A percentile compares a stretch with the other conserved stretches of the same genome.
These are phyloP conservation scores for Cladorrhinum sp. DNA, from an alignment of 2,329 filamentous ascomycete species.

Conservation along the genomic window DNA sequence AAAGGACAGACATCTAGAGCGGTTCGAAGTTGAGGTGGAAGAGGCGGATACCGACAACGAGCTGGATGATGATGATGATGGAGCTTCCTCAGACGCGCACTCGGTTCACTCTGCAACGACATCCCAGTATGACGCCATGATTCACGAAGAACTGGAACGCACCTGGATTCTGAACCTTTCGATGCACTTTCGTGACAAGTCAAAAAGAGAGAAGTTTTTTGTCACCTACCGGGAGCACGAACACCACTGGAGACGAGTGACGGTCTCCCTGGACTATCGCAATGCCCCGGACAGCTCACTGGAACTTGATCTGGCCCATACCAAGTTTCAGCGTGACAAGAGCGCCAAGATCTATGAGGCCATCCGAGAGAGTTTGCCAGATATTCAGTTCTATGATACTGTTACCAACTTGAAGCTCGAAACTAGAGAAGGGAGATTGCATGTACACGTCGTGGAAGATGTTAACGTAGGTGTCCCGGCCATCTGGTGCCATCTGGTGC, in stretches of 20 bases:
- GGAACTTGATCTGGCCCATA: conserved; percentile 74
- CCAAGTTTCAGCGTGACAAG: conserved; percentile 87
- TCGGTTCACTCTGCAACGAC: conserved; percentile 50
- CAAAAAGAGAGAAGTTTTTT: conserved; percentile 95
- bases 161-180: conserved; percentile 96
- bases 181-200: conserved; percentile 95
- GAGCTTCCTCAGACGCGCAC: conserved; percentile 33
- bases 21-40: conserved; percentile 10
- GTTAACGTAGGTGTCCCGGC: conserved; percentile 58
- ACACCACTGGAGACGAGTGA: conserved; percentile 80
- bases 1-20: conserved; percentile 20
- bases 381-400: conserved; percentile 93
- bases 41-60: conserved; percentile 3
- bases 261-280: conserved; percentile 90
- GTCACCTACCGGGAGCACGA: conserved; percentile 85
- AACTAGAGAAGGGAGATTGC: conserved; percentile 80
- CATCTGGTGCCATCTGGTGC: neutral
- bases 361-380: conserved; percentile 84
- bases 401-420: conserved; percentile 95
- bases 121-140: conserved; percentile 58
- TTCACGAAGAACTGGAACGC: conserved; percentile 79
- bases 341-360: conserved; percentile 90
- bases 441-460: conserved; percentile 98
- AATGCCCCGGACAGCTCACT: conserved; percentile 75
- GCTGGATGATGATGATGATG: conserved; percentile 22